Evolutionary conservation across 1,139 yeast species (phyloP).

Genomic region (Taiozyma sp.): DNA sequence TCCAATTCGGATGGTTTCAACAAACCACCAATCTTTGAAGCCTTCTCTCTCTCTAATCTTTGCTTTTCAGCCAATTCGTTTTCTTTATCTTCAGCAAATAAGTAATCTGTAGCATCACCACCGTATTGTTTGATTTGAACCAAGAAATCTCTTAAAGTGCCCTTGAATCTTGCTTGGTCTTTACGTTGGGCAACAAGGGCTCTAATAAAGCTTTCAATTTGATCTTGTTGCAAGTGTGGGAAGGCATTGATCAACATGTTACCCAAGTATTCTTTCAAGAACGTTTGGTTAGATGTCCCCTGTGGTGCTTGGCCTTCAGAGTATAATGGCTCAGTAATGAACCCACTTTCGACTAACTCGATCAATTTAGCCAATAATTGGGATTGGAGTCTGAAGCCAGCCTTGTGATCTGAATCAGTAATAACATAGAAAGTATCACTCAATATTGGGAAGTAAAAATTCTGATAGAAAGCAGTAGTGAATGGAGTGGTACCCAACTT

Average conservation of each 20-base stretch:
- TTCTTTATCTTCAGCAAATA: slow-evolving; percentile 93
- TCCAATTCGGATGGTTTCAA: slow-evolving; percentile 96
- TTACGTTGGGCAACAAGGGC: slow-evolving; percentile 71
- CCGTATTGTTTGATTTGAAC: slow-evolving; percentile 95
- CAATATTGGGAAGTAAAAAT: slow-evolving; percentile 82
- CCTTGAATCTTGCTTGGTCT: slow-evolving; percentile 73
- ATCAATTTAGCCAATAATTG: slow-evolving; percentile 79
- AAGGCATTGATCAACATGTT: slow-evolving; percentile 81
- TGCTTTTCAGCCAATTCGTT: slow-evolving; percentile 65
- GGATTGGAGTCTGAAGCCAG: slow-evolving; percentile 89
- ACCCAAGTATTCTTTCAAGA: slow-evolving; percentile 75
- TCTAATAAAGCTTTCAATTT: slow-evolving; percentile 72
- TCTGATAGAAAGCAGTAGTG: slow-evolving; percentile 82
- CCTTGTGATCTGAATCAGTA: slow-evolving; percentile 96
- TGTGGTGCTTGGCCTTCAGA: slow-evolving; percentile 68
- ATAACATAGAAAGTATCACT: slow-evolving; percentile 90
- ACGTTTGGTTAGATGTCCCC: slow-evolving; percentile 79
- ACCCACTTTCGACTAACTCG: slow-evolving; percentile 73
- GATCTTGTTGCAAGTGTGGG: slow-evolving; percentile 83
- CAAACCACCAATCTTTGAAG: slow-evolving; percentile 87
- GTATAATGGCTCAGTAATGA: slow-evolving; percentile 74
- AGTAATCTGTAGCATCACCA: slow-evolving; percentile 86
- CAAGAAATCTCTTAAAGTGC: slow-evolving; percentile 88
- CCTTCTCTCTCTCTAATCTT: slow-evolving; percentile 70
- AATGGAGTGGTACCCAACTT: slow-evolving; percentile 70